Base-by-base conservation (phyloP, 106 monocot genomes). In the Amphibolis antarctica region DNA sequence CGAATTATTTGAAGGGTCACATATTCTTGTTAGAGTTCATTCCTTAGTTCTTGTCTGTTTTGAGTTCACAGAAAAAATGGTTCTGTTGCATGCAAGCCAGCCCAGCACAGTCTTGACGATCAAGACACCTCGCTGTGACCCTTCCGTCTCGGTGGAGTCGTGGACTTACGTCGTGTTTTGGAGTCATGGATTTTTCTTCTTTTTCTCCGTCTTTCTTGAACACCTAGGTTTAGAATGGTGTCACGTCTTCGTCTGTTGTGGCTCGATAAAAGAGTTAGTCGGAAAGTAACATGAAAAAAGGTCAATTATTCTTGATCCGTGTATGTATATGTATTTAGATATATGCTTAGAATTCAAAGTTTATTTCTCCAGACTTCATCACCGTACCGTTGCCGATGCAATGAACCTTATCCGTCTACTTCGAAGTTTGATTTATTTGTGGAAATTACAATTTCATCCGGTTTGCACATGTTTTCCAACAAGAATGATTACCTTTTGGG, bases 1-100 rank as follows among this genome's bases (percentile, higher is more conserved):
- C 7, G 36, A 36, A 36, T 53, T 20, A 56, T 56, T 14, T 21
- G n/a, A n/a, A n/a, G n/a, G n/a, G n/a, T n/a, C n/a, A n/a, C n/a
- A n/a, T 10, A 21, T 18, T 51, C 20, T 19, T 10, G 10, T 53
- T 21, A 53, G n/a, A 27, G 23, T 36, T 15, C 10, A 36, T 31
- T 17, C 15, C 14, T 26, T 44, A 4, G 10, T 10, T 53, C 62
- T n/a, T 42, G 19, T 62, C 10, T 76, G n/a, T n/a, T n/a, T n/a
- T n/a, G n/a, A n/a, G n/a, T n/a, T n/a, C n/a, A 76, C 88, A 88
- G 88, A 84, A 71, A 63, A 88, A 84, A 67, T 88, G 88, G 88
- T 78, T 71, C 54, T 88, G 88, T 81, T 88, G 88, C 63, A 68
- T 88, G 46, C 74, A 66, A 55, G 28, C 84, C 4, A 77, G 79